phyloP scores from a whole-genome alignment of 2,329 filamentous ascomycete species.

The Talaromyces marneffei region DNA sequence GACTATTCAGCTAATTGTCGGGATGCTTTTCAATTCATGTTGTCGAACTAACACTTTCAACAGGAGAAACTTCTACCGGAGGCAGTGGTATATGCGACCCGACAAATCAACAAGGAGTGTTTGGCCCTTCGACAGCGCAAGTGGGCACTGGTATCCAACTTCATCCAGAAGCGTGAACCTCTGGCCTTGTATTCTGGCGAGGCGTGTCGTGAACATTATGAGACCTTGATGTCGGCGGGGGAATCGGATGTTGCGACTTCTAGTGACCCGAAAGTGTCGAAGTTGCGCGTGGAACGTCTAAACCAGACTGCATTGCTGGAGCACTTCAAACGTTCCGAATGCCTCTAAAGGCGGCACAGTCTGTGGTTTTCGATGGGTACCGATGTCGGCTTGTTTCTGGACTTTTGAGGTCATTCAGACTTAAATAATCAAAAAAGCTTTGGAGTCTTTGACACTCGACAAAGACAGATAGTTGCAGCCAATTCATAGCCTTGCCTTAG shows the following conservation, averaged over 20 bases:
- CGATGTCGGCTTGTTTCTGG: neutral
- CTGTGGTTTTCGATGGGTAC: neutral
- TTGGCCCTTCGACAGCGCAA: conserved; percentile 31
- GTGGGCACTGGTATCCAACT: conserved; percentile 41
- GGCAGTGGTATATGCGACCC: neutral
- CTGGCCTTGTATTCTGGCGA: conserved; percentile 41
- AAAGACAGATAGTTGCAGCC: neutral
- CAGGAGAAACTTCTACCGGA: conserved; percentile 5
- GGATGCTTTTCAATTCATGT: neutral
- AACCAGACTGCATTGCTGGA: neutral
- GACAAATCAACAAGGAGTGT: conserved; percentile 34
- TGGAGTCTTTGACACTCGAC: neutral
- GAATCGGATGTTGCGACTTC: neutral
- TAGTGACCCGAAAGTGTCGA: neutral
- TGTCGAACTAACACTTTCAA: conserved; percentile 32
- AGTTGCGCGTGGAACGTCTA: neutral
- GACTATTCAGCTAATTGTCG: neutral
- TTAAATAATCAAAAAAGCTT: neutral
- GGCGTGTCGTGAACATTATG: conserved; percentile 30
- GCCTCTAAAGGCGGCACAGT: neutral
- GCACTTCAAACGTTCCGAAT: neutral
- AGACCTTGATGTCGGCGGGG: neutral
- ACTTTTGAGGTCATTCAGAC: neutral
- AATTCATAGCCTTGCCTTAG: conserved; percentile 28
- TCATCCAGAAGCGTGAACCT: conserved; percentile 36